Conservation (phyloP, 371 early-diverging fungal genomes). For the Mucor piriformis region DNA sequence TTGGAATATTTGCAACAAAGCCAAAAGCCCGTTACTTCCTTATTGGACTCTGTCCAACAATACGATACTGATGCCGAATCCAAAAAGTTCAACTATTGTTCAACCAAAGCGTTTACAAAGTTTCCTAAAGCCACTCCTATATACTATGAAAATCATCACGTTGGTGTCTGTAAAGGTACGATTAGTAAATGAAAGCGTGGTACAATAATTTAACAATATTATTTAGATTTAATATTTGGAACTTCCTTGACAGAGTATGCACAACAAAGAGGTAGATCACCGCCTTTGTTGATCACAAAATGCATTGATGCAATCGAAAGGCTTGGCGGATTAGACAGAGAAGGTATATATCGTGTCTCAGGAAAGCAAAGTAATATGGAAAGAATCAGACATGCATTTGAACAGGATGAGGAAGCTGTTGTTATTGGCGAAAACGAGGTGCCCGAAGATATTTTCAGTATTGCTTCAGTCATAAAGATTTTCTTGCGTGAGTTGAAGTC, state of each 20-base stretch:
- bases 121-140: slow-evolving; percentile 21
- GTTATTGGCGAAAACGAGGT: slow-evolving; percentile 54
- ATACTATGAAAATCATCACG: slow-evolving; percentile 30
- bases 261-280: slow-evolving; percentile 45
- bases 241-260: slow-evolving; percentile 56
- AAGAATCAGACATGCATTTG: slow-evolving; percentile 59
- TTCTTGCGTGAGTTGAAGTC: slow-evolving; percentile 68
- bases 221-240: slow-evolving; percentile 64
- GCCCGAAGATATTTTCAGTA: slow-evolving; percentile 59
- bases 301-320: slow-evolving; percentile 67
- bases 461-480: slow-evolving; percentile 66
- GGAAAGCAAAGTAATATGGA: slow-evolving; percentile 65
- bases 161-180: slow-evolving; percentile 39
- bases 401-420: slow-evolving; percentile 56
- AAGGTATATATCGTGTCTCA: slow-evolving; percentile 72
- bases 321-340: slow-evolving; percentile 62
- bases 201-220: background rate
- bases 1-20: slow-evolving; percentile 9
- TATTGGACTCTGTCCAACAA: slow-evolving; percentile 5
- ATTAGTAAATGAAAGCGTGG: background rate
- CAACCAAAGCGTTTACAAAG: background rate
- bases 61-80: slow-evolving; percentile 17
- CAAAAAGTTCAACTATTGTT: slow-evolving; percentile 3
- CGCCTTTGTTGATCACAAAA: slow-evolving; percentile 60
- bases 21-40: slow-evolving; percentile 6